These are phyloP conservation scores for Chenopodium berlandieri DNA, from an alignment of 148 eudicot species.

Conservation along the genomic window DNA sequence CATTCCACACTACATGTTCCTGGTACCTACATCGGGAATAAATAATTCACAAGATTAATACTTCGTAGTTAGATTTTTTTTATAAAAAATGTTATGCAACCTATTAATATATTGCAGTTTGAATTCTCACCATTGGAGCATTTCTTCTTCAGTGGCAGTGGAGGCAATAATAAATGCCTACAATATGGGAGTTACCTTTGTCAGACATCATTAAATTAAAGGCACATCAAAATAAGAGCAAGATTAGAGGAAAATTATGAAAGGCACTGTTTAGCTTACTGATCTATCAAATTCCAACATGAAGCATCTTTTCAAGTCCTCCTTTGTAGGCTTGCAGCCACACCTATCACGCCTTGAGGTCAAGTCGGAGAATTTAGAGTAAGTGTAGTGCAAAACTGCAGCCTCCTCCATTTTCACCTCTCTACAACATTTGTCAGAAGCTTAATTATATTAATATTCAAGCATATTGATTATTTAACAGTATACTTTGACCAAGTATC, in stretches of 20 bases:
- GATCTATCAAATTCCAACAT: conserved; percentile 63
- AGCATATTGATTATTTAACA: neutral
- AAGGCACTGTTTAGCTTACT: conserved; percentile 34
- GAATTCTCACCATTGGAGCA: conserved; percentile 51
- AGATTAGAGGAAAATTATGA: neutral
- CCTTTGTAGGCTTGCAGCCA: conserved; percentile 60
- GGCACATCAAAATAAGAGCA: neutral
- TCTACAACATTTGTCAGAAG: conserved; percentile 23
- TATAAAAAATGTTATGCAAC: neutral
- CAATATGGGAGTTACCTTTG: conserved; percentile 9
- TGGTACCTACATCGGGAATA: conserved; percentile 40
- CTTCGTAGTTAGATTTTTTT: neutral
- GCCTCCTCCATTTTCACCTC: conserved; percentile 62
- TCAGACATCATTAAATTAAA: neutral
- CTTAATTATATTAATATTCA: neutral
- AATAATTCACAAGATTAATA: neutral
- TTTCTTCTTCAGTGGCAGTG: conserved; percentile 50
- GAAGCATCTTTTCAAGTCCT: conserved; percentile 61
- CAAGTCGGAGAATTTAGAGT: conserved; percentile 61
- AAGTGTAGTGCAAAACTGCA: conserved; percentile 65
- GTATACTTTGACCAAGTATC: neutral
- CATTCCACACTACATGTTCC: conserved; percentile 59
- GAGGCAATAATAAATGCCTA: conserved; percentile 75
- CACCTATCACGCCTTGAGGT: conserved; percentile 64
- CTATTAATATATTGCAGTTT: neutral